Conservation (phyloP, 2,329 filamentous ascomycete species). For the Cadophora gregata region DNA sequence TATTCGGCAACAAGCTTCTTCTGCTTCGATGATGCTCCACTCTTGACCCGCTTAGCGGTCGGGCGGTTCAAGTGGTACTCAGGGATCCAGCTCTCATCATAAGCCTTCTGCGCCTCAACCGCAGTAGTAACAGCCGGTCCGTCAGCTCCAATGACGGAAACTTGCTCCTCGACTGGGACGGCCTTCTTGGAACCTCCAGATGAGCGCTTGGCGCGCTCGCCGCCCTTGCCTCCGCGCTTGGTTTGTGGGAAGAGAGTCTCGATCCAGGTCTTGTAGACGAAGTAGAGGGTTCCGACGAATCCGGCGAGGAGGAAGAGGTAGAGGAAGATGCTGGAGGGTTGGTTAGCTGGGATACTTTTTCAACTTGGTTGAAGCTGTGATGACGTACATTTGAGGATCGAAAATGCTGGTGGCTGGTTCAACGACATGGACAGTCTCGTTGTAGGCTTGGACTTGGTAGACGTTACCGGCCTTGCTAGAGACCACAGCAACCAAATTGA, state of each 20-base stretch:
- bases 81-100: constrained; percentile 46
- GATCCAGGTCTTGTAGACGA: constrained; percentile 98
- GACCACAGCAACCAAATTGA: constrained; percentile 79
- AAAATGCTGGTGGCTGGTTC: constrained; percentile 91
- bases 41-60: constrained; percentile 71
- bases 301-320: constrained; percentile 86
- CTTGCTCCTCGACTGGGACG: constrained; percentile 58
- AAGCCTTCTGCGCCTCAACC: constrained; percentile 41
- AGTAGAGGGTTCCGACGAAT: constrained; percentile 85
- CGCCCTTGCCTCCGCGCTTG: constrained; percentile 56
- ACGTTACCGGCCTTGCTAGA: constrained; percentile 68
- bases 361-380: not conserved
- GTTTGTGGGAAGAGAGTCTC: constrained; percentile 93
- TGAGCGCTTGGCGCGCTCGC: constrained; percentile 59
- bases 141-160: constrained; percentile 68
- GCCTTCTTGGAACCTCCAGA: constrained; percentile 71
- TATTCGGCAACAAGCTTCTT: constrained; percentile 33
- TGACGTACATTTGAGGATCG: constrained; percentile 91
- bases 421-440: constrained; percentile 83
- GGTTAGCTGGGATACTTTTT: constrained; percentile 26
- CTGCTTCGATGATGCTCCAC: constrained; percentile 44
- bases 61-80: constrained; percentile 84
- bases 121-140: constrained; percentile 45
- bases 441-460: constrained; percentile 81
- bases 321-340: constrained; percentile 80